Percentiles rank a stretch among this genome's conserved stretches.
These are phyloP conservation scores for Rhizopogon parksii DNA, from an alignment of 1,284 basidiomycete species.

Conservation along the genomic window DNA sequence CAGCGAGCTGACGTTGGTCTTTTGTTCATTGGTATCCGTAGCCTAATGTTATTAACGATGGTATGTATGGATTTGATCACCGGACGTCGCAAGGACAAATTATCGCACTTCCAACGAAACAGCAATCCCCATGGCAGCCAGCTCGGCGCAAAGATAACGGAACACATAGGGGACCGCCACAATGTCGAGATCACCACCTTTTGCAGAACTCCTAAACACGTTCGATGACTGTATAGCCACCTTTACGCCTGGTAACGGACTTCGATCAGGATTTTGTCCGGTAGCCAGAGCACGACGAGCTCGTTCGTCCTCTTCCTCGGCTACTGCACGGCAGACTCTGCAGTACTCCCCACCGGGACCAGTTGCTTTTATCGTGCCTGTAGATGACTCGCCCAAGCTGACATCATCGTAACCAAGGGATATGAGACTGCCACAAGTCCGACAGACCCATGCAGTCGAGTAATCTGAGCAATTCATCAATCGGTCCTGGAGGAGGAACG, in stretches of 20 bases:
- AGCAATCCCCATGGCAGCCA: constrained; percentile 83
- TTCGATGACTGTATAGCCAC: constrained; percentile 62
- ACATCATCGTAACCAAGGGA: constrained; percentile 91
- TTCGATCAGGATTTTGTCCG: constrained; percentile 36
- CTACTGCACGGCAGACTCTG: constrained; percentile 74
- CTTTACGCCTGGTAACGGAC: constrained; percentile 42
- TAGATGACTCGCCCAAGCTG: constrained; percentile 58
- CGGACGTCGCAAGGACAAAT: not conserved
- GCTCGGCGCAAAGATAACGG: constrained; percentile 79
- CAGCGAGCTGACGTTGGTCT: constrained; percentile 9
- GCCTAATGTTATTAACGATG: constrained; percentile 12
- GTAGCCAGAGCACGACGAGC: constrained; percentile 49
- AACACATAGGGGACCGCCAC: constrained; percentile 96
- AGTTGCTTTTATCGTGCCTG: constrained; percentile 44
- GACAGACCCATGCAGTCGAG: constrained; percentile 96
- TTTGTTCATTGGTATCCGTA: constrained; percentile 11
- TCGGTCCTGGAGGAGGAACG: constrained; percentile 95
- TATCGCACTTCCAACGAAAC: constrained; percentile 61
- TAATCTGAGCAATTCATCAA: constrained; percentile 99
- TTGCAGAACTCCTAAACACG: constrained; percentile 49
- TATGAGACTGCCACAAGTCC: constrained; percentile 92
- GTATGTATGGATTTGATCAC: constrained; percentile 12
- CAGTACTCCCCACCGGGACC: constrained; percentile 86
- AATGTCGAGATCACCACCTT: constrained; percentile 82
- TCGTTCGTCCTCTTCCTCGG: constrained; percentile 54